A percentile compares a stretch with the other conserved stretches of the same genome.
Evolutionary conservation across 768 basidiomycete species (phyloP).

Genomic region (Xanthoconium stramineum): DNA sequence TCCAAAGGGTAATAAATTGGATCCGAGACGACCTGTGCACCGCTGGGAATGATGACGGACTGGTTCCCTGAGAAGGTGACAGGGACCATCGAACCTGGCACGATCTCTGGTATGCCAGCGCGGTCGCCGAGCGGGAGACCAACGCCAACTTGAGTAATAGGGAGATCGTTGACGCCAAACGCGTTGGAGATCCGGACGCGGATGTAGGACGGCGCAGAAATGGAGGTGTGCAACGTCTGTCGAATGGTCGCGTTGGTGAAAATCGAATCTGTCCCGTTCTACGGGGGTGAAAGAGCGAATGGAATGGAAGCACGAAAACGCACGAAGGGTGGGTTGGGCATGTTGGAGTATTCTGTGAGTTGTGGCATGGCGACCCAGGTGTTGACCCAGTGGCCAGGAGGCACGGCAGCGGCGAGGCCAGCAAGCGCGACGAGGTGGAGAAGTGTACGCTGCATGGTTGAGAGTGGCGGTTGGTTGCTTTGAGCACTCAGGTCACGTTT

Average conservation of each 20-base stretch:
- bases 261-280: slow-evolving; percentile 1
- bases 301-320: background rate
- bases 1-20: background rate
- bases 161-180: background rate
- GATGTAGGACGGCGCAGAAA: background rate
- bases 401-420: background rate
- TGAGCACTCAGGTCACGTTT: background rate
- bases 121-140: background rate
- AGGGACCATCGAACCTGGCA: background rate
- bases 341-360: background rate
- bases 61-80: slow-evolving; percentile 1
- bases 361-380: slow-evolving; percentile 10
- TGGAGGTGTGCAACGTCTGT: slow-evolving; percentile 1
- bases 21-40: background rate
- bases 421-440: background rate
- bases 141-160: background rate
- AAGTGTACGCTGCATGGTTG: background rate
- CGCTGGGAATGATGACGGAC: slow-evolving; percentile 1
- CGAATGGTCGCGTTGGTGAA: slow-evolving; percentile 1
- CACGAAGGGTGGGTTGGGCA: slow-evolving; percentile 5
- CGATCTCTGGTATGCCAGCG: background rate
- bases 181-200: slow-evolving; percentile 1
- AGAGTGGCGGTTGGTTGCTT: background rate
- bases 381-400: slow-evolving; percentile 1
- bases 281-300: background rate